Percentiles rank a stretch among this genome's conserved stretches.
These are phyloP conservation scores for Heliamphora pulchella DNA, from an alignment of 179 eudicot species.

Conservation along the genomic window DNA sequence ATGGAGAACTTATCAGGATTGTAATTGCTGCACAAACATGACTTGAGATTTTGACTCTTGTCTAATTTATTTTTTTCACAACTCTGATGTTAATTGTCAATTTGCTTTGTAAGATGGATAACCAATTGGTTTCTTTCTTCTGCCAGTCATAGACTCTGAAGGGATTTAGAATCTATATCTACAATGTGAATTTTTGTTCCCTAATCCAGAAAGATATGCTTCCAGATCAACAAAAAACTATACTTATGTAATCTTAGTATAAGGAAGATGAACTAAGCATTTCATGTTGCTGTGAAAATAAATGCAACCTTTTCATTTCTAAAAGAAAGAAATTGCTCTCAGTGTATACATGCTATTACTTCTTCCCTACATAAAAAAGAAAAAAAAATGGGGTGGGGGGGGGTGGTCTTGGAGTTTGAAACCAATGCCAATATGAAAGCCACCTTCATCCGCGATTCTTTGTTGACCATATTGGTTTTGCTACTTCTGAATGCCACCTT, in stretches of 20 bases:
- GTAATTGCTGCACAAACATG: not conserved
- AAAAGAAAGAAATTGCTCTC: not conserved
- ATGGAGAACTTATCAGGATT: not conserved
- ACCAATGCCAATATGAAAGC: too few species aligned
- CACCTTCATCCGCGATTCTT: too few species aligned
- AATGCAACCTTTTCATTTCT: not conserved
- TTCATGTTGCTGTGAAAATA: not conserved
- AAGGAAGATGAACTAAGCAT: not conserved
- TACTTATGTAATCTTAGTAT: not conserved
- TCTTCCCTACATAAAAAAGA: not conserved
- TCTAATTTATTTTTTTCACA: not conserved
- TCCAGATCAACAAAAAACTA: not conserved
- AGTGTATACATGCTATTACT: not conserved
- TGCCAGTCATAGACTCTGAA: not conserved
- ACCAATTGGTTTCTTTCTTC: not conserved
- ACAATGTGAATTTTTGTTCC: not conserved
- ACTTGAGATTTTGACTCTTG: not conserved
- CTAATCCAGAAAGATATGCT: not conserved
- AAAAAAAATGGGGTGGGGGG: too few species aligned
- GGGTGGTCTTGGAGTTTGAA: too few species aligned
- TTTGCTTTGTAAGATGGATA: not conserved
- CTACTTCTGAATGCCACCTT: not conserved
- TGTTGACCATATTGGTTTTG: not conserved
- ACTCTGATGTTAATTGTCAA: not conserved
- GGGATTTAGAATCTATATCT: not conserved